A percentile compares a stretch with the other conserved stretches of the same genome.
Conservation (phyloP, 306 rosid genomes). For the Amphicarpaea edgeworthii region DNA sequence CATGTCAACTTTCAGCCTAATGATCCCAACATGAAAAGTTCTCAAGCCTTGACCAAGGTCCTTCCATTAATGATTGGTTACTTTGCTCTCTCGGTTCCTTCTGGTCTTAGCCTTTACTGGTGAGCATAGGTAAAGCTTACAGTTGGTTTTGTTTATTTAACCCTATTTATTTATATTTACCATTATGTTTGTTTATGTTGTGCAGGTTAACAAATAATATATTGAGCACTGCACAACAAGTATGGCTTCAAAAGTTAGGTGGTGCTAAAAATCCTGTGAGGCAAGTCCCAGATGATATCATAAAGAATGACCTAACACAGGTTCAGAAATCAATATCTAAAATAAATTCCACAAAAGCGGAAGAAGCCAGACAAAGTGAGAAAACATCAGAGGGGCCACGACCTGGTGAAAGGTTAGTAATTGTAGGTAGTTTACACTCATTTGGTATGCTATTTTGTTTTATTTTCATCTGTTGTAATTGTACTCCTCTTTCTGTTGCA, state of each 20-base stretch:
- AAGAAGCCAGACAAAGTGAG: constrained; percentile 57
- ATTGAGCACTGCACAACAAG: constrained; percentile 94
- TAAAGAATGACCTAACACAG: constrained; percentile 57
- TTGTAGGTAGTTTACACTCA: constrained; percentile 29
- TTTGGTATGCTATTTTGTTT: constrained; percentile 14
- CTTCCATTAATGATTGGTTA: constrained; percentile 97
- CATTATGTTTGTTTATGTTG: constrained; percentile 39
- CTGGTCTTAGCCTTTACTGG: constrained; percentile 99
- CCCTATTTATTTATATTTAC: constrained; percentile 38
- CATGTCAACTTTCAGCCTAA: constrained; percentile 61
- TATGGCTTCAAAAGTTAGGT: constrained; percentile 95
- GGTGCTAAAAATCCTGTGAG: constrained; percentile 73
- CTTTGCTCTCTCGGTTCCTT: constrained; percentile 97
- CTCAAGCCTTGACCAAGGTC: constrained; percentile 79
- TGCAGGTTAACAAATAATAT: constrained; percentile 93
- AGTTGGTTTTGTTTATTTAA: constrained; percentile 34
- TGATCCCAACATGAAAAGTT: constrained; percentile 93
- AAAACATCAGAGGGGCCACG: constrained; percentile 60
- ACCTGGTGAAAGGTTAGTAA: constrained; percentile 85
- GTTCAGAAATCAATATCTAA: constrained; percentile 61
- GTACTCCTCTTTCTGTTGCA: constrained; percentile 44
- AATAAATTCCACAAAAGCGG: constrained; percentile 48
- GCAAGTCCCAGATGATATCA: constrained; percentile 54
- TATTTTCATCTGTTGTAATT: constrained; percentile 25
- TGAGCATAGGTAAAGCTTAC: constrained; percentile 51